Evolutionary conservation across 2,329 filamentous ascomycete species (phyloP), one percentile per base, ranked within the genome.

Genomic region (Emergomyces orientalis): DNA sequence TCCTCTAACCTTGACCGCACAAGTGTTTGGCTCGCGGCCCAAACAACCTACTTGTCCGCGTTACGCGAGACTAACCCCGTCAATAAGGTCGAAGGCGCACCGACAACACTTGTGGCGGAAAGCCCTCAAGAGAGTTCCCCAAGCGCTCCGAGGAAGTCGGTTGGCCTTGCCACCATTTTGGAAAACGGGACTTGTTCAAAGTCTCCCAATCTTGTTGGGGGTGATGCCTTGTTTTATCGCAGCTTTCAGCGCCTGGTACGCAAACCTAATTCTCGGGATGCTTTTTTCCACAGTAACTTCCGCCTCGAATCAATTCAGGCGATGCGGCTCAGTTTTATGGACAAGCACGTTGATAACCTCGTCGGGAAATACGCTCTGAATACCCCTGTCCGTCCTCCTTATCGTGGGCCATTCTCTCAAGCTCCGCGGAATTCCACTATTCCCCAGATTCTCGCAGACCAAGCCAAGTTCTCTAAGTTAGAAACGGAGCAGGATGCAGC

Each of bases 221-320:
- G 84, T 71, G 89, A 94, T 70, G 87, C 88, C 3, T 89, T 92
- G 5, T 97, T 96, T 76, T 93, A 91, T 77, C 88, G 89, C 65
- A 91, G 91, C 11, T 97, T 96, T 74, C 86, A 91, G 68, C 84
- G 84, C 39, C 43, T 57, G n/a, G 39, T 11, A 37, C 41, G 59
- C 30, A 60, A 61, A 22, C 85, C 85, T 17, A 85, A 84, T 63
- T 80, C 81, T 61, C 79, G 81, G 22, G 94, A 97, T 74, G 86
- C 88, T 11, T 96, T 96, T 72, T 84, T 96, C 62, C 89, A 96
- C 74, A 88, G 90, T 51, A 86, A 90, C 63, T 84, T 89, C 30
- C 88, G 94, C 58, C 95, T 93, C 64, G 93, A 97, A 73, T 90
- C 91, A 30, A 81, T 97, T 57, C 93, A 97, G 73, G 85, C 91